Base-by-base conservation (phyloP, 495 filamentous ascomycete genomes). In the Bryoglossum gracile region DNA sequence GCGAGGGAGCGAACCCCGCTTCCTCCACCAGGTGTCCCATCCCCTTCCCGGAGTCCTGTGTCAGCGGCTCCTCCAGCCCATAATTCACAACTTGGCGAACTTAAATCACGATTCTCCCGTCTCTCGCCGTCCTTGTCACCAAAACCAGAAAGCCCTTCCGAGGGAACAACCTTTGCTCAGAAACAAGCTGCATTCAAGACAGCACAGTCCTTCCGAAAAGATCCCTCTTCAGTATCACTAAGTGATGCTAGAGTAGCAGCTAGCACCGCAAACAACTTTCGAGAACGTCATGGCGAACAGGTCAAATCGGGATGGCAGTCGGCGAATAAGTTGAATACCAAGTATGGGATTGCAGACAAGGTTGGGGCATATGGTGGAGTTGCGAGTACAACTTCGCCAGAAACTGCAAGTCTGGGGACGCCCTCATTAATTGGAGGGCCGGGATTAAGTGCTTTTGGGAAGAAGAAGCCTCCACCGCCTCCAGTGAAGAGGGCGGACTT, bases 221-320 rank as follows among this genome's bases (percentile, higher is more conserved):
- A 81, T 43, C 79, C 78, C 10, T 66, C 74, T 9, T 75, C 77
- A 3, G 73, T 84, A 13, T 80, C 78, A 1, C 45, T 77, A 3
- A 59, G 70, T 4, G 80, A 83, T 53, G 72, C 75, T 0, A 69
- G 61, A 44, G 62, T 62, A 38, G 73, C 81, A 14, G 74, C 74
- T 2, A 69, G 70, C n/a, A 82, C 83, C 19, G 70, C 77, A 9
- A 80, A 80, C 43, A 86, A 81, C 54, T 88, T 90, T 58, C 81
- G 84, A 17, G 79, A 86, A 61, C 53, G 81, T 39, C 84, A 89
- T 61, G 79, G 79, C 4, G 84, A 82, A 21, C 81, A 89, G 59
- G 80, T 89, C 5, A 74, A 81, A 2, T 67, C 76, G 6, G 87
- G 85, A 0, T 71, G 75, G 62, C 68, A 76, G 58, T 73, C 71